A percentile compares a stretch with the other conserved stretches of the same genome.
Evolutionary conservation across 768 basidiomycete genomes (phyloP).

Genomic region (Leccinum truebloodii): DNA sequence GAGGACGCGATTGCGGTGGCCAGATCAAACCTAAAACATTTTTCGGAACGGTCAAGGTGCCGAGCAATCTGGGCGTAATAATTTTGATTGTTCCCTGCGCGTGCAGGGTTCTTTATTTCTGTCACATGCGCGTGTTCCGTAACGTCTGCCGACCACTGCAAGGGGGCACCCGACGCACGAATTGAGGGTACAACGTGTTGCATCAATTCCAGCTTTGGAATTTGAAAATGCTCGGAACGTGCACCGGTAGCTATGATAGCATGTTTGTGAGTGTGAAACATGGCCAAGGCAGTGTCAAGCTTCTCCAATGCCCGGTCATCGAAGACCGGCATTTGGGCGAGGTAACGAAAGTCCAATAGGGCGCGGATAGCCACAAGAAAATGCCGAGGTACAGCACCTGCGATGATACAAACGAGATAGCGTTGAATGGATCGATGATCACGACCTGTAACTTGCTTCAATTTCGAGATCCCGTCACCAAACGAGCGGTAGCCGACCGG

Average conservation of each 20-base stretch:
- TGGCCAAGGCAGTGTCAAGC: conserved; percentile 28
- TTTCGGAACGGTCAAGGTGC: too few species aligned
- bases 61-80: background rate
- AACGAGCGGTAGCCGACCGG: conserved; percentile 38
- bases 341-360: conserved; percentile 14
- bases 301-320: conserved; percentile 26
- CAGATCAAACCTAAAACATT: background rate
- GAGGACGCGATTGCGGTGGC: background rate
- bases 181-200: background rate
- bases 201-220: background rate
- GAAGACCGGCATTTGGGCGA: conserved; percentile 38
- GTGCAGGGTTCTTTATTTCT: background rate
- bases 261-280: conserved; percentile 39
- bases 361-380: conserved; percentile 20
- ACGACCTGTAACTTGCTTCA: background rate
- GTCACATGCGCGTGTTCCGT: background rate
- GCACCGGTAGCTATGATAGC: conserved; percentile 33
- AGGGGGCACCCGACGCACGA: background rate
- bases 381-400: background rate
- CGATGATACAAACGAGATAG: background rate
- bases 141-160: background rate
- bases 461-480: conserved; percentile 37
- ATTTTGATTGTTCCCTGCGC: too few species aligned
- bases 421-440: conserved; percentile 18
- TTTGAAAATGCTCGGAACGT: background rate